Percentiles rank a stretch among this genome's conserved stretches.
Evolutionary conservation across 129 eudicot species (phyloP).

Genomic region (Artemisia tridentata): DNA sequence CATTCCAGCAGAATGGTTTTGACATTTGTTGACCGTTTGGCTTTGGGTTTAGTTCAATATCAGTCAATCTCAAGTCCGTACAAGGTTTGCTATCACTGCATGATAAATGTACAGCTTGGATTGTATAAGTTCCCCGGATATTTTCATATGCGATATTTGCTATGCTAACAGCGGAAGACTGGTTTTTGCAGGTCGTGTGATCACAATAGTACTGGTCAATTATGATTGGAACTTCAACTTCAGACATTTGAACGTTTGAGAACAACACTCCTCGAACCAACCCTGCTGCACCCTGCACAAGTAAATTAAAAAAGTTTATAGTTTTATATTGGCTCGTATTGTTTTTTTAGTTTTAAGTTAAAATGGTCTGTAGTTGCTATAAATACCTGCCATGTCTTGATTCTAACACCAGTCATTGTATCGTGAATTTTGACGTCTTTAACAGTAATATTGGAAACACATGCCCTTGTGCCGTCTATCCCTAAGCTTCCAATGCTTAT

Average conservation of each 20-base stretch:
- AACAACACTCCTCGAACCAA: constrained; percentile 60
- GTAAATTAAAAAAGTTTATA: not conserved
- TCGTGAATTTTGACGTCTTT: constrained; percentile 53
- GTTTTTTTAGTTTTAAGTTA: too few relatives aligned
- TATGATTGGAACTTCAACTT: constrained; percentile 73
- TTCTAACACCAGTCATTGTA: constrained; percentile 90
- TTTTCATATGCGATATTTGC: constrained; percentile 56
- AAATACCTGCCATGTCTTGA: constrained; percentile 95
- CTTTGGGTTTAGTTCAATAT: constrained; percentile 54
- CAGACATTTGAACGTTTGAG: constrained; percentile 69
- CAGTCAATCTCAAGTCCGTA: constrained; percentile 49
- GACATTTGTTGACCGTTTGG: constrained; percentile 45
- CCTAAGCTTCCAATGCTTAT: constrained; percentile 94
- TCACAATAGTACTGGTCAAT: constrained; percentile 90
- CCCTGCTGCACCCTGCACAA: constrained; percentile 79
- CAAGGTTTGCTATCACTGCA: constrained; percentile 89
- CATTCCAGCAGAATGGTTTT: constrained; percentile 79
- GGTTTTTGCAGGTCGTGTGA: constrained; percentile 63
- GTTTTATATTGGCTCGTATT: not conserved
- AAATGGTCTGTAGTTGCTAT: not conserved
- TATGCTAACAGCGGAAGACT: constrained; percentile 68
- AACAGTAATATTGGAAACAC: constrained; percentile 83
- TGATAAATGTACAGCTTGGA: constrained; percentile 75
- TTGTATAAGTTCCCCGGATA: constrained; percentile 79
- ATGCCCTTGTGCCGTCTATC: constrained; percentile 64